Base-by-base conservation (phyloP, 352 stramenopile species). In the Pythium folliculosum region DNA sequence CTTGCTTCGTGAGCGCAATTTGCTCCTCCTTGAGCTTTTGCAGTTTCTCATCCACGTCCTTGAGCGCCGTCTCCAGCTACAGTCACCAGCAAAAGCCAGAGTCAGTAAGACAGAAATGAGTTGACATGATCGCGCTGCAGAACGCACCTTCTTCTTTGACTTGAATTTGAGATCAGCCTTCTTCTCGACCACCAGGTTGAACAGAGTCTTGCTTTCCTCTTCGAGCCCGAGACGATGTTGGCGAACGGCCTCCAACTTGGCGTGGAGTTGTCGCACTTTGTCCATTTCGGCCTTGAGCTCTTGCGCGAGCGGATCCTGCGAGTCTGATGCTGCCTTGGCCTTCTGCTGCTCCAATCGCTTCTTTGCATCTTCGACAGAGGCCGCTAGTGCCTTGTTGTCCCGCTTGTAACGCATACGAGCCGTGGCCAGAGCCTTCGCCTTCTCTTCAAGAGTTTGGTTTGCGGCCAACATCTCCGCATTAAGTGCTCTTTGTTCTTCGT, bases 361-460 rank as follows among this genome's bases (percentile, higher is more conserved):
- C 70, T 94, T 94, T 1, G 86, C 86, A 35, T 91, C 84, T 38
- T 96, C 86, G 2, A 96, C 79, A 14, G 86, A 85, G 3, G 73
- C 72, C 7, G 81, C 78, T 35, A 96, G 83, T 27, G 83, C 70
- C 52, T 94, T 94, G 62, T 96, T 96, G 72, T 96, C 88, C 38
- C 86, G 86, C 72, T 96, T 94, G 79, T 94, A 96, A 65, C 88
- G 88, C 78, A 96, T 90, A 10, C 88, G 84, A n/a, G 88, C 86
- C 54, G 88, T 94, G 50, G 84, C 86, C 47, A 96, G 73, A 19
- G 88, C 86, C 64, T 96, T 96, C 2, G 88, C 88, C 60, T 96
- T 96, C 52, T 96, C 86, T 65, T 96, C 88, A 12, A 96, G 75
- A 25, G 86, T 82, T 63, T 94, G 86, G 55, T 96, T 96, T 30